Percentiles rank a stretch among this genome's conserved stretches.
Conservation (phyloP, 2,329 filamentous ascomycete genomes). For the Trichoderma sp. region DNA sequence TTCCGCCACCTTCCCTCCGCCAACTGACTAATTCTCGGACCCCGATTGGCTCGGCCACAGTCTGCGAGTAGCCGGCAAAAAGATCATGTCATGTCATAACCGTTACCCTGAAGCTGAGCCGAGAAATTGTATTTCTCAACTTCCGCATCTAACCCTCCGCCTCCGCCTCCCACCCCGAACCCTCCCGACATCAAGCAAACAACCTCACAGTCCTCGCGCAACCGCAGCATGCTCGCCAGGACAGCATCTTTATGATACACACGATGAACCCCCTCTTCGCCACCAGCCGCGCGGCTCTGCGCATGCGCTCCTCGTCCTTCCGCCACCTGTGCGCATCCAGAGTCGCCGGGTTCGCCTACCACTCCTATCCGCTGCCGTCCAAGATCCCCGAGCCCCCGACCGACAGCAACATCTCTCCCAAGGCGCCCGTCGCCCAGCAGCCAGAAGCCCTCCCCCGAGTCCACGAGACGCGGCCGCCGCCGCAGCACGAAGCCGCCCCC, state of each 20-base stretch:
- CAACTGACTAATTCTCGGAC: conserved; percentile 28
- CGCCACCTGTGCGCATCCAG: conserved; percentile 48
- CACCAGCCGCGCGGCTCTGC: conserved; percentile 46
- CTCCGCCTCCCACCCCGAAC: conserved; percentile 13
- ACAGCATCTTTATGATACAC: conserved; percentile 34
- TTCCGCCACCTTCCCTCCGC: background rate
- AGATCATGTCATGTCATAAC: conserved; percentile 29
- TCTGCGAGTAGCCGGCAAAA: conserved; percentile 19
- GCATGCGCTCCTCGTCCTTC: conserved; percentile 44
- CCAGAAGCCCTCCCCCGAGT: conserved; percentile 51
- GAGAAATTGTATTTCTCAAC: conserved; percentile 23
- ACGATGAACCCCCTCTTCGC: conserved; percentile 50
- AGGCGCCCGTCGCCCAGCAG: conserved; percentile 52
- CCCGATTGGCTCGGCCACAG: conserved; percentile 34
- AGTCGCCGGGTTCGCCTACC: conserved; percentile 47
- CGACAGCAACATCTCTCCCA: conserved; percentile 46
- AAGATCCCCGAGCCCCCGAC: conserved; percentile 46
- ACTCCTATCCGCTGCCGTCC: conserved; percentile 55
- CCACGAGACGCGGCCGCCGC: conserved; percentile 56
- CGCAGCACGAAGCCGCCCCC: conserved; percentile 33
- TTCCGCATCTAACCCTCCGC: conserved; percentile 16
- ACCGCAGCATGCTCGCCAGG: conserved; percentile 22
- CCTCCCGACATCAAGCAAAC: background rate
- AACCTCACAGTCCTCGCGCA: background rate
- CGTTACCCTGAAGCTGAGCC: conserved; percentile 21